Base-by-base conservation (phyloP, 306 rosid genomes). In the Crotalaria pallida region DNA sequence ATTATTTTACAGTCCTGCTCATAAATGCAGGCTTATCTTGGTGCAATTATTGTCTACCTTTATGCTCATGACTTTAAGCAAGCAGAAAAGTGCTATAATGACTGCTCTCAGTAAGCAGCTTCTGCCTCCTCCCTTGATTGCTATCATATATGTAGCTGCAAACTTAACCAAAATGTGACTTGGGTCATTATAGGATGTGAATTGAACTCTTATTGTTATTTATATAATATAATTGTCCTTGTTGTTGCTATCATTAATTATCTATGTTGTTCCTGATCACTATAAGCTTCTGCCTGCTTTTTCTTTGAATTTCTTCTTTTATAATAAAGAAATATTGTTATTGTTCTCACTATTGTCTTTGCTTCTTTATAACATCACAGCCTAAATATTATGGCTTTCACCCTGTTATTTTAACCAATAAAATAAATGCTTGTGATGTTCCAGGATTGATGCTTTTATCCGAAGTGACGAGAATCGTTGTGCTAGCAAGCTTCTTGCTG, bases 61-160 rank as follows among this genome's bases (percentile, higher is more conserved):
- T 89, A 85, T 56, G 82, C 87, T 27, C 81, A 83, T 65, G 88
- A 89, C 82, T 67, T 81, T 71, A 87, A 83, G 76, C 84, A 89
- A 84, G 93, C 96, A 51, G 93, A 89, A 77, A 82, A 83, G 85
- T 87, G 91, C 82, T 89, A 81, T 79, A 85, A 87, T 65, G 96
- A 89, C 81, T 89, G 96, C 73, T 80, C 87, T 49, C 93, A 87
- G 96, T 87, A 74, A 85, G 96, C 74, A 85, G 96, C 74, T 66
- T 1, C 75, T 40, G 21, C 61, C 53, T 12, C 13, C 31, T 72
- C 52, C 58, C 22, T 57, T 44, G 24, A 50, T 5, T 73, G 77
- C 63, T 61, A 36, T 43, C n/a, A n/a, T n/a, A n/a, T 45, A 9
- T 26, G 41, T 48, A 59, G 9, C 24, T 64, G 10, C 41, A 15